Evolutionary conservation across 257 asterid species (phyloP).

Genomic region (Capsicum rhomboideum): DNA sequence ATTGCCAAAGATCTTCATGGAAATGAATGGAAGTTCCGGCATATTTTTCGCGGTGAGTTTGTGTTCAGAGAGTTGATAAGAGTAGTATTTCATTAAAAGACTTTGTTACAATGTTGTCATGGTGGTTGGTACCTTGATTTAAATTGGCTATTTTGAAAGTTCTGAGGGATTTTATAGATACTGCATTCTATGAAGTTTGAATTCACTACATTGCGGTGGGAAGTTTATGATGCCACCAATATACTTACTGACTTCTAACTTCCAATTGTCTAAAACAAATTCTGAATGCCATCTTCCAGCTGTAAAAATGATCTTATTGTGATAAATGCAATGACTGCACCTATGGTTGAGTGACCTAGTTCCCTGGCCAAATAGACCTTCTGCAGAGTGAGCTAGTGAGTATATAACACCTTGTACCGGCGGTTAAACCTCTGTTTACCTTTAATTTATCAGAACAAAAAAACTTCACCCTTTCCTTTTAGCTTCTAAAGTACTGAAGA

Average conservation of each 20-base stretch:
- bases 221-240: neutral
- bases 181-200: neutral
- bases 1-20: conserved; percentile 96
- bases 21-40: conserved; percentile 95
- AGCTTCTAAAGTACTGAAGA: neutral
- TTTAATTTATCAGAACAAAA: neutral
- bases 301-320: too few relatives aligned
- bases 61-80: neutral
- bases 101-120: neutral
- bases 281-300: too few relatives aligned
- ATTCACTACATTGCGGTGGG: neutral
- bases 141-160: neutral
- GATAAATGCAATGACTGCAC: neutral
- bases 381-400: neutral
- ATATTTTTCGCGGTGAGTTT: conserved; percentile 79
- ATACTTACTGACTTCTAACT: neutral
- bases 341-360: neutral
- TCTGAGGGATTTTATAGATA: neutral
- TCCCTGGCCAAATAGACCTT: neutral
- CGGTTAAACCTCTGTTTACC: neutral
- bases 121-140: neutral
- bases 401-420: neutral
- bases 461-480: neutral
- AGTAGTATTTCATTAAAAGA: neutral
- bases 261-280: too few relatives aligned